Evolutionary conservation across 2,329 filamentous ascomycete species (phyloP), one percentile per base, ranked within the genome.

Genomic region (Emydomyces testavorans): DNA sequence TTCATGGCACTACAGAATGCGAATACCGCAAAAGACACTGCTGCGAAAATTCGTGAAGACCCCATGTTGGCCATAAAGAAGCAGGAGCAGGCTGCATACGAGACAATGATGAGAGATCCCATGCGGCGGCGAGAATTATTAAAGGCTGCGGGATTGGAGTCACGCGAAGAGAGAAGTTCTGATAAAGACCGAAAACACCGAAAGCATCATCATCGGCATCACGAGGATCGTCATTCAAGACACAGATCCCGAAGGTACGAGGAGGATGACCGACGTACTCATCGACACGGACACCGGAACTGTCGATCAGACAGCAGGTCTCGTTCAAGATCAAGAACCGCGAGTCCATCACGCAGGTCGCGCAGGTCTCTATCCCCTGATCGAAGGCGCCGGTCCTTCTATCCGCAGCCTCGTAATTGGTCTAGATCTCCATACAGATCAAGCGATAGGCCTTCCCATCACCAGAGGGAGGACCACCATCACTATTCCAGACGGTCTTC

Each of bases 41-140:
- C 86, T 24, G 68, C 79, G 40, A 98, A 98, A 70, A 81, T 96
- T 39, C 76, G 88, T 54, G 85, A 93, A 55, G 92, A 98, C 62
- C 92, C 92, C 0, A 74, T 98, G 58, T 71, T 96, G 28, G 86
- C 89, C 20, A 95, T 98, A 64, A 94, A 94, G 73, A 84, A 81
- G 62, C 83, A 93, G 62, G 89, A 96, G 62, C 85, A 90, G 64
- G 81, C 82, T 23, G 81, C 83, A 1, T 86, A 87, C 61, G 78
- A 88, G 50, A 65, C 63, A 18, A 63, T 65, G 60, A 67, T 73
- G 51, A 72, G 70, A 46, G 68, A 72, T 54, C 61, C 67, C 6
- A 56, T 65, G 20, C 63, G 65, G 32, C 73, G 82, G 53, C 72
- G 76, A 50, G 78, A 85, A 59, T 62, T 93, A 26, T 71, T 92